Base-by-base conservation (phyloP, 73 alveolate species). In the Paramecium primaurelia region DNA sequence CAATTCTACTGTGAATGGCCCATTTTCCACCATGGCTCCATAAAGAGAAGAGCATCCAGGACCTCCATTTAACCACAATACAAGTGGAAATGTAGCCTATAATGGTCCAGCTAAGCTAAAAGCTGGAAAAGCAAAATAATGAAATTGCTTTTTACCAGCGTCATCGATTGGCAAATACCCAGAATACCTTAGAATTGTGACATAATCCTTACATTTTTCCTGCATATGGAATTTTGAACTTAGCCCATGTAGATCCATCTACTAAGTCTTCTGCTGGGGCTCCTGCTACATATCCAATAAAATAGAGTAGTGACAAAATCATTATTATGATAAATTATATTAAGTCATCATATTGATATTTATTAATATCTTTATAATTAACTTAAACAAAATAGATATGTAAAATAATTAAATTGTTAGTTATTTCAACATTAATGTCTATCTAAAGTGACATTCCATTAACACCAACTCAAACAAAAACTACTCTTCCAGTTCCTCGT, bases 41-140 rank as follows among this genome's bases (percentile, higher is more conserved):
- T 88, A 75, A 87, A 94, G 92, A 36, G 98, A 92, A n/a, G 98
- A 94, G 68, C 98, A 93, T 18, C 99, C 99, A 28, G 99, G 99
- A 9, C 99, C 99, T 22, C 99, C 99, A 84, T 96, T 97, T 84
- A 97, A 87, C 99, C 99, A 98, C 18, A 98, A 92, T 16, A 97
- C 77, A 22, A 97, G 64, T 6, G 98, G 97, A 71, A 69, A 95
- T 38, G 95, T 77, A 22, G 95, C 77, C 20, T 92, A 58, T 54
- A 71, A 59, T 26, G 86, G 45, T 25, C 86, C 64, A 60, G 86
- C 93, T 38, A 86, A 37, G 71, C 58, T 47, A 25, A 44, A 42
- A 8, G 77, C 91, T 16, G 91, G 91, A 20, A 45, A 80, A 1
- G 59, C 54, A 60, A 86, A 59, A 58, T 86, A 86, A 69, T 80